Percentiles rank a stretch among this genome's conserved stretches.
phyloP scores from a whole-genome alignment of 331 rosid genomes.

The Stylosanthes scabra region DNA sequence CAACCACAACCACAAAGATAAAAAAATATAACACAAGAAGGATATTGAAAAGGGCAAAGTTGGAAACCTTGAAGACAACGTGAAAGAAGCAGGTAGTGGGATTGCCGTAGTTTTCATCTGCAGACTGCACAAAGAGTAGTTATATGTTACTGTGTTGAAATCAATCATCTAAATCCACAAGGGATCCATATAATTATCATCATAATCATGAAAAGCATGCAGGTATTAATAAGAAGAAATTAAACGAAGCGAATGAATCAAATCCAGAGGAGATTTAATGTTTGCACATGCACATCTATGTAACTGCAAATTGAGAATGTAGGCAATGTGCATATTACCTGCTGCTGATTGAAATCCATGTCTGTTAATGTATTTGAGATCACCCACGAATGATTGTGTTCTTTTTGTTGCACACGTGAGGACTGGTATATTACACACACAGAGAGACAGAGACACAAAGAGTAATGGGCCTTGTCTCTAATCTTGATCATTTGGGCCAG shows the following conservation, averaged over 20 bases:
- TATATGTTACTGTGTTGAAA: not conserved
- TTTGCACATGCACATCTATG: not conserved
- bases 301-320: not conserved
- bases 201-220: not conserved
- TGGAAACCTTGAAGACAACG: conserved; percentile 77
- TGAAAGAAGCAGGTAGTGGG: conserved; percentile 85
- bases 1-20: conserved; percentile 23
- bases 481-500: not conserved
- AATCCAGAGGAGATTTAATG: conserved; percentile 13
- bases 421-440: not conserved
- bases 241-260: conserved; percentile 23
- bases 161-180: not conserved
- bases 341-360: conserved; percentile 50
- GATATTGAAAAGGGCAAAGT: not conserved
- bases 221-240: not conserved
- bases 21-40: not conserved
- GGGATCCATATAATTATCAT: not conserved
- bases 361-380: conserved; percentile 13
- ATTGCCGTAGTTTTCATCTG: conserved; percentile 79
- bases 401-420: not conserved
- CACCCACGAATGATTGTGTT: not conserved
- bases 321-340: not conserved
- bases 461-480: not conserved
- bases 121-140: conserved; percentile 57
- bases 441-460: not conserved